phyloP scores from a whole-genome alignment of 108 stramenopile genomes.

The Hondaea fermentalgiana region DNA sequence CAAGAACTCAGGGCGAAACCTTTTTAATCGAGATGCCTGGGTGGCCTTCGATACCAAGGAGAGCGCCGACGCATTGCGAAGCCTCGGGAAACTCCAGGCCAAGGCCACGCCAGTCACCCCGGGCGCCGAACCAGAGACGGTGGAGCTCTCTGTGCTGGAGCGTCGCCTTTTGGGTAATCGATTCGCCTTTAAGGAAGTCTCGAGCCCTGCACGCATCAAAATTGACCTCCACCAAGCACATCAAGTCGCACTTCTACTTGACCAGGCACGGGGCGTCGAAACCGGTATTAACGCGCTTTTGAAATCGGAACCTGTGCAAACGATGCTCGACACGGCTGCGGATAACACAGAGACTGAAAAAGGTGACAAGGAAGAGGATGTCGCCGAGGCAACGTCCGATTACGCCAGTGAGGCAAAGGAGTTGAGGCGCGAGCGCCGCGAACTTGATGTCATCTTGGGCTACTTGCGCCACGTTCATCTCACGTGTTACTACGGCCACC shows the following conservation, averaged over 20 bases:
- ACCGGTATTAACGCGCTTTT: not conserved
- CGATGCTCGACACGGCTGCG: too few relatives aligned
- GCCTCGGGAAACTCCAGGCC: not conserved
- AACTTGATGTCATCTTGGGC: not conserved
- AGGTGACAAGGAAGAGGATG: too few relatives aligned
- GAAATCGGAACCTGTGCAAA: too few relatives aligned
- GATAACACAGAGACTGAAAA: not conserved
- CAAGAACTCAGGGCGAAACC: not conserved
- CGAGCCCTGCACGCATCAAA: not conserved
- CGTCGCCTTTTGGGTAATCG: not conserved
- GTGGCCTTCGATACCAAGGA: not conserved
- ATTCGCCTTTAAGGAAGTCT: not conserved
- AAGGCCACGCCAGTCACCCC: not conserved
- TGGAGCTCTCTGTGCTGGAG: not conserved
- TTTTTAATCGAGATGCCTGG: not conserved
- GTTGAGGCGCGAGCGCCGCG: not conserved
- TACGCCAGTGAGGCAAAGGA: not conserved
- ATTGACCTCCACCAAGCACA: not conserved
- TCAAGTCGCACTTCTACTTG: not conserved
- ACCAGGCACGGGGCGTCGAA: not conserved
- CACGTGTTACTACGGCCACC: not conserved
- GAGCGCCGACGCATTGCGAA: not conserved
- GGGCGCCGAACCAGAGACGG: not conserved
- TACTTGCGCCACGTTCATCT: slow-evolving; percentile 13
- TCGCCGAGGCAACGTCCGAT: not conserved